Conservation (phyloP, 2,329 filamentous ascomycete species). For the Pseudocercospora ulei region DNA sequence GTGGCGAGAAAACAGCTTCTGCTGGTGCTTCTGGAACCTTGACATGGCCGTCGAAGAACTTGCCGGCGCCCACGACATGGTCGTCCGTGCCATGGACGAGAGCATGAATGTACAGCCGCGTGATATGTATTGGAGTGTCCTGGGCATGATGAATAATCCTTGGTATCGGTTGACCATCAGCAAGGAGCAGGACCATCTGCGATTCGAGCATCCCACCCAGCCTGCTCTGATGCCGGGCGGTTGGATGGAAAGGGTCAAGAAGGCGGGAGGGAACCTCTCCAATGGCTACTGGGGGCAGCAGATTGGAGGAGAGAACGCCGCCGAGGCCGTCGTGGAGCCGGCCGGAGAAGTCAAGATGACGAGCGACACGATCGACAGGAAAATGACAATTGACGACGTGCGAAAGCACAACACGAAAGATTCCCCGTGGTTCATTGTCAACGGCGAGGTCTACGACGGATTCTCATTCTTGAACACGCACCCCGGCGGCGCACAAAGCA, state of each 20-base stretch:
- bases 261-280: conserved; percentile 63
- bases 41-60: conserved; percentile 56
- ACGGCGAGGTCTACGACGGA: conserved; percentile 82
- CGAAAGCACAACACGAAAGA: conserved; percentile 55
- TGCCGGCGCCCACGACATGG: conserved; percentile 56
- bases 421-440: conserved; percentile 76
- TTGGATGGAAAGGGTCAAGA: conserved; percentile 91
- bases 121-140: conserved; percentile 92
- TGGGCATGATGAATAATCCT: conserved; percentile 97
- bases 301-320: conserved; percentile 44
- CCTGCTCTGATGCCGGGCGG: conserved; percentile 67
- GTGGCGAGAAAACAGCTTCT: conserved; percentile 73
- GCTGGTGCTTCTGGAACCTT: conserved; percentile 86
- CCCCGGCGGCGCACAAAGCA: conserved; percentile 77
- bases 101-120: conserved; percentile 74
- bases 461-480: conserved; percentile 70
- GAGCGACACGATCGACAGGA: conserved; percentile 53
- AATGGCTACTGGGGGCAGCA: conserved; percentile 82
- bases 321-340: conserved; percentile 40
- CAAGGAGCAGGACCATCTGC: conserved; percentile 53
- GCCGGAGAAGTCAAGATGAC: conserved; percentile 67
- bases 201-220: conserved; percentile 83
- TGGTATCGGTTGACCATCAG: conserved; percentile 78
- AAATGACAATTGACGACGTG: conserved; percentile 62
- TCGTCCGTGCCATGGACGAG: conserved; percentile 84